These are phyloP conservation scores for Penicillium sp. DNA, from an alignment of 2,329 filamentous ascomycete species.

Conservation along the genomic window DNA sequence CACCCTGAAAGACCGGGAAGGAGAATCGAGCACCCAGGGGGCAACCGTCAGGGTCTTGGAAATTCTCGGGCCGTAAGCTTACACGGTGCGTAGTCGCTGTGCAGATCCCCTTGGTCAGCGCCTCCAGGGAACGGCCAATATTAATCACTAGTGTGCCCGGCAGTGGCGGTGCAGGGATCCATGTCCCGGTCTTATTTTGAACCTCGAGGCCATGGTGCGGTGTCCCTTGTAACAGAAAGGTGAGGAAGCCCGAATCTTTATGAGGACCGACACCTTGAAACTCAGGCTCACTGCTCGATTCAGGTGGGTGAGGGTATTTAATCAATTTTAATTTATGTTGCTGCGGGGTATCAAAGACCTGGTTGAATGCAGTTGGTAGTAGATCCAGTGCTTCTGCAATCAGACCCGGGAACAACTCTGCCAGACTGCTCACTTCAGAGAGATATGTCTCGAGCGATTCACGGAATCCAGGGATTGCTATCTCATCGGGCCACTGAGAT, in stretches of 20 bases:
- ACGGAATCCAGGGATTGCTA: constrained; percentile 34
- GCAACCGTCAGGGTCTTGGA: constrained; percentile 21
- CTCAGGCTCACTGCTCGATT: constrained; percentile 25
- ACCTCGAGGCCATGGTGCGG: constrained; percentile 49
- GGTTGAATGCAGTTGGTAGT: constrained; percentile 27
- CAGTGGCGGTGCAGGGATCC: constrained; percentile 48
- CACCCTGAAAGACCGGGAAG: constrained; percentile 39
- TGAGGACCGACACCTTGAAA: constrained; percentile 47
- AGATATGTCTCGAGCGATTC: constrained; percentile 32
- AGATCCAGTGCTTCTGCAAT: constrained; percentile 38
- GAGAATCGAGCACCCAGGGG: constrained; percentile 36
- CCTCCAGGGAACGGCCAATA: constrained; percentile 44
- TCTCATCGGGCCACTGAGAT: constrained; percentile 36
- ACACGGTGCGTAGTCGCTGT: constrained; percentile 40
- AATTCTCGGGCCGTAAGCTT: constrained; percentile 30
- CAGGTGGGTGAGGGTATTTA: constrained; percentile 45
- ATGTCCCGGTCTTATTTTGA: constrained; percentile 48
- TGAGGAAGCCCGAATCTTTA: constrained; percentile 53
- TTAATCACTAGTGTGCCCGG: constrained; percentile 51
- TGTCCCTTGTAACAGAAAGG: constrained; percentile 49
- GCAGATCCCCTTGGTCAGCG: constrained; percentile 37
- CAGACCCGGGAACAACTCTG: constrained; percentile 29
- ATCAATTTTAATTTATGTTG: constrained; percentile 42
- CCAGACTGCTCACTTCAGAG: constrained; percentile 25
- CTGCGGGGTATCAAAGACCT: constrained; percentile 35